These are phyloP conservation scores for Adansonia madagascariensis DNA, from an alignment of 441 rosid species.

Conservation along the genomic window DNA sequence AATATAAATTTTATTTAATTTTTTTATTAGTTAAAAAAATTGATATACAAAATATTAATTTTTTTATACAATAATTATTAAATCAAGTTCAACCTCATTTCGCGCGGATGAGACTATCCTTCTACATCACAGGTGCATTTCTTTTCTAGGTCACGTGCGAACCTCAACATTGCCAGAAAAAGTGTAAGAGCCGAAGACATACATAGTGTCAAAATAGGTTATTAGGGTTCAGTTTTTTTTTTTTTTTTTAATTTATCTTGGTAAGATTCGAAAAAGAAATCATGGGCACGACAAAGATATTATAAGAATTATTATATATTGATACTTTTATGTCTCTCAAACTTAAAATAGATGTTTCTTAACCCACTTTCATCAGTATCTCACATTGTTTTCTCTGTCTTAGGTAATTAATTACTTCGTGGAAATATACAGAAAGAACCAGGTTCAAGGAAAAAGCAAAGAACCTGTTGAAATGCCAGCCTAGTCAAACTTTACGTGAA, in stretches of 20 bases:
- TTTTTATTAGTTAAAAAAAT: no score
- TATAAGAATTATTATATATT: conserved; percentile 33
- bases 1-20: no score
- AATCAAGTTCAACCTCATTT: no score
- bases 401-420: conserved; percentile 29
- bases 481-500: conserved; percentile 41
- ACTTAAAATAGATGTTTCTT: conserved; percentile 30
- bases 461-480: conserved; percentile 21
- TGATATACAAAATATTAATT: no score
- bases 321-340: conserved; percentile 2
- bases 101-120: conserved; percentile 15
- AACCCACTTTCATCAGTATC: conserved; percentile 37
- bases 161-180: conserved; percentile 28
- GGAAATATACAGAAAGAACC: conserved; percentile 5
- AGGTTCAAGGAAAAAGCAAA: conserved; percentile 20
- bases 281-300: conserved; percentile 56
- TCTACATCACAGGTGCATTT: conserved; percentile 42
- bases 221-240: conserved; percentile 39
- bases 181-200: not conserved
- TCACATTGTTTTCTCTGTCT: conserved; percentile 29
- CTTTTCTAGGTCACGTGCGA: conserved; percentile 38
- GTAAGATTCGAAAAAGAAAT: conserved; percentile 36
- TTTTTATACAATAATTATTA: no score
- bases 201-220: conserved; percentile 22
- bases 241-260: not conserved